Base-by-base conservation (phyloP, 2,329 filamentous ascomycete genomes). In the Claviceps humidiphila region DNA sequence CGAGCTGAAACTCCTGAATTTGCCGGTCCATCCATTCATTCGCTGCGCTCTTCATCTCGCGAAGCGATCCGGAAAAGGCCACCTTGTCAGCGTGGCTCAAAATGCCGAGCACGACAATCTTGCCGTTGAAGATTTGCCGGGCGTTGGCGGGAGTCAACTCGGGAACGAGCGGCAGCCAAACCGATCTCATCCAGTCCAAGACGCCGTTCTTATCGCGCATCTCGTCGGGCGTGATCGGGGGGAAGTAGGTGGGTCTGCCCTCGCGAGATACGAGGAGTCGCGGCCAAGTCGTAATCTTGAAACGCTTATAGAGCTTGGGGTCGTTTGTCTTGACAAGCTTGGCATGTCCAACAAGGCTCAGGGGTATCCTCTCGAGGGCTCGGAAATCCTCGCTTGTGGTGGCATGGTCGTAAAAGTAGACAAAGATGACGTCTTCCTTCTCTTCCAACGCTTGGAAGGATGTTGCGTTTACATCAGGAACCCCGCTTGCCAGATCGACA, bases 21-120 rank as follows among this genome's bases (percentile, higher is more conserved):
- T 96, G 88, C 71, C 94, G 93, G 67, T 97, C 91, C 80, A 97
- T 95, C 90, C 93, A 98, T 67, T 97, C 93, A 55, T 90, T 78
- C 8, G 93, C 93, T 1, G 93, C 93, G 58, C 85, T 91, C 78
- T 97, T 97, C 71, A 98, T 82, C 70, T 98, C 94, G 38, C 85
- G 82, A 66, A 87, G 86, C 26, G 87, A 86, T 53, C 77, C 76
- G 49, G 81, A 72, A 66, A 95, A 95, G 39, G 89, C 82, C 53
- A 91, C 87, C 40, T 84, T 74, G 55, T 90, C 82, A 39, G 88
- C 82, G 49, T 89, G 81, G 64, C 85, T 89, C 42, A 98, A 74
- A 38, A 98, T 84, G 17, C 87, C 93, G 16, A 98, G 79, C 1
- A 97, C 91, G n/a, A 97, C 91, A 53, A 93, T 81, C 71, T 90